phyloP scores from a whole-genome alignment of 441 rosid genomes.

The Aquilaria agallochum region DNA sequence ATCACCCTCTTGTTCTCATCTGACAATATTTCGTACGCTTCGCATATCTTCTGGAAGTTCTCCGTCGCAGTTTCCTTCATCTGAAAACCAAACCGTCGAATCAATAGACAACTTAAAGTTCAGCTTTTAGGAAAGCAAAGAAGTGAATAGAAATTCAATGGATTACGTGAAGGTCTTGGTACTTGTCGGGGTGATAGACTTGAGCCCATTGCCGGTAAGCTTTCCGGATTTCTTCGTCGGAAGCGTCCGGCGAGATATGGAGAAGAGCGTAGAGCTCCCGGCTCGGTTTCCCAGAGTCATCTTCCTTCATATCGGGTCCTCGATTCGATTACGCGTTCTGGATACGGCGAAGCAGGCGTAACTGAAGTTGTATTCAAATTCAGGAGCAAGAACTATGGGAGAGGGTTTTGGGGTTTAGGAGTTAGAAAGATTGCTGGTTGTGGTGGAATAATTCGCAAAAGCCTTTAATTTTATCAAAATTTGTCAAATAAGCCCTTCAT shows the following conservation, averaged over 20 bases:
- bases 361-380: too few species aligned
- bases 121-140: neutral
- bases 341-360: neutral
- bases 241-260: constrained; percentile 86
- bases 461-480: too few species aligned
- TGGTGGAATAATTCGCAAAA: neutral
- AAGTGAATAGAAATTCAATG: neutral
- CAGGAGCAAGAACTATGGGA: neutral
- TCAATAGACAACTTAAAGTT: neutral
- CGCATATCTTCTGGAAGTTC: constrained; percentile 87
- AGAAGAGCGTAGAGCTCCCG: constrained; percentile 83
- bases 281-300: constrained; percentile 39
- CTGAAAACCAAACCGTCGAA: constrained; percentile 29
- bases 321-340: neutral
- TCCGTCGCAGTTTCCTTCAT: constrained; percentile 87
- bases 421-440: neutral
- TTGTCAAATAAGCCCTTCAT: too few species aligned
- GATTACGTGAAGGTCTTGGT: constrained; percentile 62
- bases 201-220: constrained; percentile 98
- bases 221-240: constrained; percentile 85
- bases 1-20: constrained; percentile 80
- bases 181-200: constrained; percentile 95
- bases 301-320: constrained; percentile 15
- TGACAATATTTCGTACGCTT: constrained; percentile 84
- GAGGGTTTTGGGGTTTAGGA: constrained; percentile 14